Evolutionary conservation across 2,329 filamentous ascomycete species (phyloP), one percentile per base, ranked within the genome.

Genomic region (Orbilia brochopaga): DNA sequence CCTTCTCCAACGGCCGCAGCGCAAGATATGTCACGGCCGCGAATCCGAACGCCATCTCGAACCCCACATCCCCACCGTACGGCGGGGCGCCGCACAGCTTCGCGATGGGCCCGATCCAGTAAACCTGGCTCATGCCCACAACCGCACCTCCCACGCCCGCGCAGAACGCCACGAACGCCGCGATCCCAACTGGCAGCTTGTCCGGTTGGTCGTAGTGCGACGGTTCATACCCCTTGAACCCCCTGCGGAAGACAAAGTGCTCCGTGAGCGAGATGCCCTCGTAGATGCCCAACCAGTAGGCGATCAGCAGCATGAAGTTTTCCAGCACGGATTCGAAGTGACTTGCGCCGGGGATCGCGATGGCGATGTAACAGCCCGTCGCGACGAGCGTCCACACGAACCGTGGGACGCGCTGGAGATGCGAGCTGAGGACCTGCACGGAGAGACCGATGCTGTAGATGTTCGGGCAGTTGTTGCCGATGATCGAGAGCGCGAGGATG

Each of bases 231-330:
- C 85, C 86, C 1, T 73, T 61, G 74, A 88, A 85, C 1, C 86
- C 85, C 23, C 84, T 83, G 76, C 85, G 85, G 82, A 88, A 90
- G 77, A 89, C 76, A 76, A 90, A 85, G 79, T 91, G 88, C 62
- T 91, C 88, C 1, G 83, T 81, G 17, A 90, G 78, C 0, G 85
- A 81, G 73, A 91, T 85, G 52, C 85, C 87, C 74, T 86, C 84
- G 80, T 91, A 91, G 75, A 91, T 89, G 53, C 88, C 86, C 1
- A 91, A 82, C 88, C 89, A 91, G 81, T 91, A 91, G 1, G 85
- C 85, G 73, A 87, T 87, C 57, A 87, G 78, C 72, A 85, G 79
- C 86, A 91, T 89, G 79, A 91, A 90, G 79, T 89, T 88, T 77
- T 88, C 84, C 13, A 91, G 82, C 1, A 88, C 83, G 5, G 78